Percentiles rank a stretch among this genome's conserved stretches.
These are phyloP conservation scores for Fusarium sp. DNA, from an alignment of 2,329 filamentous ascomycete species.

Conservation along the genomic window DNA sequence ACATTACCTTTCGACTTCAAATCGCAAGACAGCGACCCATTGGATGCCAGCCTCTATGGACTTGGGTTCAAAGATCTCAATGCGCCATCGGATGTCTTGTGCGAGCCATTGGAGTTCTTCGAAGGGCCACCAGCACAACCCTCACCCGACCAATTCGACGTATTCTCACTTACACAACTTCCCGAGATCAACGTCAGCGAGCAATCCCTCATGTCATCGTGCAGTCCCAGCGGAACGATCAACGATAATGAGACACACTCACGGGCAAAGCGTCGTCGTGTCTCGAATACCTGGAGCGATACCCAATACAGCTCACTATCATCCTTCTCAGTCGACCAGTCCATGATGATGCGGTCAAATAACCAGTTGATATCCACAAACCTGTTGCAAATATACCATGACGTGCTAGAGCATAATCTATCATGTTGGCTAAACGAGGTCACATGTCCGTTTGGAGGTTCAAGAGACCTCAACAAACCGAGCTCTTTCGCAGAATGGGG, in stretches of 20 bases:
- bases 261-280: conserved; percentile 9
- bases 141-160: not conserved
- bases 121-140: not conserved
- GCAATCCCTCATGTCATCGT: not conserved
- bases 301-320: conserved; percentile 23
- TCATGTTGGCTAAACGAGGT: conserved; percentile 65
- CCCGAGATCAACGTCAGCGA: not conserved
- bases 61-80: not conserved
- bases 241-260: not conserved
- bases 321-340: conserved; percentile 22
- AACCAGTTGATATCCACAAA: conserved; percentile 55
- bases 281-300: conserved; percentile 9
- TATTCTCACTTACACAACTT: not conserved
- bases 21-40: not conserved
- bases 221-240: not conserved
- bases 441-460: conserved; percentile 58
- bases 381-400: conserved; percentile 63
- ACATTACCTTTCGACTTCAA: conserved; percentile 2
- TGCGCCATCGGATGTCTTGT: not conserved
- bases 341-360: conserved; percentile 48
- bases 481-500: conserved; percentile 43
- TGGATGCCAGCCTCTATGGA: conserved; percentile 1
- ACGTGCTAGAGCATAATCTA: conserved; percentile 63
- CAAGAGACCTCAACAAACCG: conserved; percentile 17
- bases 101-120: conserved; percentile 4